Evolutionary conservation across 2,329 filamentous ascomycete genomes (phyloP), one percentile per base, ranked within the genome.

Genomic region (Colletotrichum sojae): DNA sequence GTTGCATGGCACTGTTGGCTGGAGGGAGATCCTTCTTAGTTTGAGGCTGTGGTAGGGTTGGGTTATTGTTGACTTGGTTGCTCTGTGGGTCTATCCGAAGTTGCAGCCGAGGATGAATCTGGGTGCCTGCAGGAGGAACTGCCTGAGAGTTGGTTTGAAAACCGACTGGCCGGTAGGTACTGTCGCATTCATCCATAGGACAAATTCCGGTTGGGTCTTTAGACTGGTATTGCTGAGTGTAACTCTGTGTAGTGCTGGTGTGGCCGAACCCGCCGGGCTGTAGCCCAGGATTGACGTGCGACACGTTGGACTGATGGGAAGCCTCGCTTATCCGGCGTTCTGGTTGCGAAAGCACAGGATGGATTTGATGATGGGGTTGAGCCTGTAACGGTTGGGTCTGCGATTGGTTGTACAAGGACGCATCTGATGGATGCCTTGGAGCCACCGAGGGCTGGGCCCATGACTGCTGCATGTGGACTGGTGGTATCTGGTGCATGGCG

Each of bases 401-500:
- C 31, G 51, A 13, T 12, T 59, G 61, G 27, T n/a, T 63, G 27
- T 68, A 56, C 39, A 45, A 31, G 12, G 60, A 57, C 18, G 36
- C 46, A 8, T 60, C 68, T 15, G 63, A 72, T 9, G 51, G 49
- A 9, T 70, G 57, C 22, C 51, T 60, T 6, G 49, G 68, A 12
- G 58, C 56, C 22, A 36, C 10, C 5, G 25, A 15, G n/a, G 70
- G 60, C 39, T 65, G 54, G n/a, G 20, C 36, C 69, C 71, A 65
- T 20, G 16, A 13, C 8, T 70, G 63, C 27, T 70, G 73, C 6
- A 65, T 65, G 8, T 68, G 68, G 8, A 63, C 57, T 2, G 54
- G 63, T 25, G 65, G 63, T 15, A 66, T 70, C 31, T 56, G 69
- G 5, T 69, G 65, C 6, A 63, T 64, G 18, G 71, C 72, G 18